Conservation (phyloP, 305 asterid species). For the Fraxinus dipetala region DNA sequence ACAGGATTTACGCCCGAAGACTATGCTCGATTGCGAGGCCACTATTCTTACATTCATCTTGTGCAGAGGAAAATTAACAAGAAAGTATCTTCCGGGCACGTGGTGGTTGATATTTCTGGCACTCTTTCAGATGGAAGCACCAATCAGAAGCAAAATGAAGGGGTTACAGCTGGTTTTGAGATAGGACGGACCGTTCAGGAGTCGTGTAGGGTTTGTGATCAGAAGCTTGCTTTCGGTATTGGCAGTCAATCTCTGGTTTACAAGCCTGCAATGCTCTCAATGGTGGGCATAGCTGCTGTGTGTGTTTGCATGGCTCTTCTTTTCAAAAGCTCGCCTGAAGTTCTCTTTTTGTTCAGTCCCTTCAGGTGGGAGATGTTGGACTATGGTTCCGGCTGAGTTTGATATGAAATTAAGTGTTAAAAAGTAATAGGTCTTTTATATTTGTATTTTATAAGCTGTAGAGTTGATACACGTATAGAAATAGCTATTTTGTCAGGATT, state of each 20-base stretch:
- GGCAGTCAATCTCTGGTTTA: conserved; percentile 43
- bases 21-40: conserved; percentile 71
- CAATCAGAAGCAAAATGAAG: conserved; percentile 37
- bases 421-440: conserved; percentile 8
- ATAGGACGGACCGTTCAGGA: conserved; percentile 23
- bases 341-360: conserved; percentile 56
- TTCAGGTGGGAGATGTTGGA: conserved; percentile 82
- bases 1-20: conserved; percentile 65
- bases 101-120: conserved; percentile 52
- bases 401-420: conserved; percentile 5
- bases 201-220: conserved; percentile 50
- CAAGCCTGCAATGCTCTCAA: conserved; percentile 67
- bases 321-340: conserved; percentile 65
- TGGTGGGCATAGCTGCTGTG: conserved; percentile 76
- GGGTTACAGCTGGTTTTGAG: conserved; percentile 38
- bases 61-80: conserved; percentile 58
- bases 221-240: conserved; percentile 33
- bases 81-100: conserved; percentile 40
- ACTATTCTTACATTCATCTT: conserved; percentile 64
- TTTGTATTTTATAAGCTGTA: conserved; percentile 30
- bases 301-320: conserved; percentile 83
- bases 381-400: conserved; percentile 52
- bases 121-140: conserved; percentile 26
- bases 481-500: conserved; percentile 15
- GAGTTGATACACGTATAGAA: conserved; percentile 29